phyloP scores from a whole-genome alignment of 176 grass and related monocot genomes.

The Triticum monococcum region DNA sequence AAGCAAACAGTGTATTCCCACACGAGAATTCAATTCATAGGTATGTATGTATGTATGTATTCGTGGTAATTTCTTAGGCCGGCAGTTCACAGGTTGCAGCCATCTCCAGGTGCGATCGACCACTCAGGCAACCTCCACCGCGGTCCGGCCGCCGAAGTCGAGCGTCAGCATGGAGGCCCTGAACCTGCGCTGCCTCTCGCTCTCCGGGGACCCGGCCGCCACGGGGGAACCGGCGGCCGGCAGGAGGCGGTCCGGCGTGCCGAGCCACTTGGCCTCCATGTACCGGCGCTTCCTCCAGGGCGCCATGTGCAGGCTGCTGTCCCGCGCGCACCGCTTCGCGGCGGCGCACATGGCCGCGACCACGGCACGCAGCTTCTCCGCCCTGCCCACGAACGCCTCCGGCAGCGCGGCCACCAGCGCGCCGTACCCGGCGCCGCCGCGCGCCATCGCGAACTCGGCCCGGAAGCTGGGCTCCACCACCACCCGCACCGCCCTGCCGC shows the following conservation, averaged over 20 bases:
- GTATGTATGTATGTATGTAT: neutral
- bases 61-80: neutral
- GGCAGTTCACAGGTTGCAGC: neutral
- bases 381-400: slow-evolving; percentile 58
- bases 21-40: no score
- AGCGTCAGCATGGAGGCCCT: slow-evolving; percentile 71
- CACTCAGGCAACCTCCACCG: slow-evolving; percentile 33
- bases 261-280: slow-evolving; percentile 79
- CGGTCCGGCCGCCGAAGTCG: slow-evolving; percentile 48
- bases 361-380: slow-evolving; percentile 52
- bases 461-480: slow-evolving; percentile 64
- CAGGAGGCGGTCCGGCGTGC: slow-evolving; percentile 43
- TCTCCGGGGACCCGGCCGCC: slow-evolving; percentile 7
- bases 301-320: slow-evolving; percentile 79
- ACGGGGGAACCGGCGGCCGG: neutral
- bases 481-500: slow-evolving; percentile 46
- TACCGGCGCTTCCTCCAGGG: slow-evolving; percentile 78
- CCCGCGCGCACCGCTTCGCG: slow-evolving; percentile 73
- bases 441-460: slow-evolving; percentile 67
- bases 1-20: no score
- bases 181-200: slow-evolving; percentile 32
- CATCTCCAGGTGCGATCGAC: neutral
- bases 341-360: slow-evolving; percentile 59
- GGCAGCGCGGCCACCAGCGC: slow-evolving; percentile 56
- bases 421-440: slow-evolving; percentile 51